phyloP scores from a whole-genome alignment of 164 flowering plant genomes.

The Magnolia sinica region DNA sequence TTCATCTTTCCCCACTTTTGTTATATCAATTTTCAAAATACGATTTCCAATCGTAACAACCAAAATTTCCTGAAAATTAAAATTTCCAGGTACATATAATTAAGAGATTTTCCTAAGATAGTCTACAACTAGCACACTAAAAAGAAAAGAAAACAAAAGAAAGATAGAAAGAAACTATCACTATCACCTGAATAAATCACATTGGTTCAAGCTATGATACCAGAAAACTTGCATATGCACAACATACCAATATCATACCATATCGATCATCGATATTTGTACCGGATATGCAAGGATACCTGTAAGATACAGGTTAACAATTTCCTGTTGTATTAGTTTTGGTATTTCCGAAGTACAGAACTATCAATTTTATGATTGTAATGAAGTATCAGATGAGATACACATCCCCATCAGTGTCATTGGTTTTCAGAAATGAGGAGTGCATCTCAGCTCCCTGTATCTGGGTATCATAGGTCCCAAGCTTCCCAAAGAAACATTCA shows the following conservation, averaged over 20 bases:
- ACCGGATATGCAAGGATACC: background rate
- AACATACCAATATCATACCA: background rate
- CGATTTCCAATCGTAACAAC: constrained; percentile 77
- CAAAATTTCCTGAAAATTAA: constrained; percentile 66
- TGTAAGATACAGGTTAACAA: background rate
- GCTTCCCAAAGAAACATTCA: background rate
- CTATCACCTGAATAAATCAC: background rate
- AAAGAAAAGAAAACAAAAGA: too few species aligned
- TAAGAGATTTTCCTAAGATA: background rate
- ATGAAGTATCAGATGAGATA: background rate
- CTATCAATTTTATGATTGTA: background rate
- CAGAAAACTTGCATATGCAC: background rate
- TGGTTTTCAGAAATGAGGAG: background rate
- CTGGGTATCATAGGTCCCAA: background rate
- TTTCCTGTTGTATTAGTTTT: background rate
- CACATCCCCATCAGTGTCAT: background rate
- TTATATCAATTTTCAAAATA: constrained; percentile 76
- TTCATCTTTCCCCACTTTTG: constrained; percentile 74
- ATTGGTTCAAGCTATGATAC: too few species aligned
- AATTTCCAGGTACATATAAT: background rate
- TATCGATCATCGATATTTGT: background rate
- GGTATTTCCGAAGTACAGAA: too few species aligned
- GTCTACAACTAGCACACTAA: background rate
- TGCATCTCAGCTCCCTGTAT: background rate
- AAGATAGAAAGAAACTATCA: background rate